These are phyloP conservation scores for Dendrobium officinale DNA, from an alignment of 106 monocot genomes.

Conservation along the genomic window DNA sequence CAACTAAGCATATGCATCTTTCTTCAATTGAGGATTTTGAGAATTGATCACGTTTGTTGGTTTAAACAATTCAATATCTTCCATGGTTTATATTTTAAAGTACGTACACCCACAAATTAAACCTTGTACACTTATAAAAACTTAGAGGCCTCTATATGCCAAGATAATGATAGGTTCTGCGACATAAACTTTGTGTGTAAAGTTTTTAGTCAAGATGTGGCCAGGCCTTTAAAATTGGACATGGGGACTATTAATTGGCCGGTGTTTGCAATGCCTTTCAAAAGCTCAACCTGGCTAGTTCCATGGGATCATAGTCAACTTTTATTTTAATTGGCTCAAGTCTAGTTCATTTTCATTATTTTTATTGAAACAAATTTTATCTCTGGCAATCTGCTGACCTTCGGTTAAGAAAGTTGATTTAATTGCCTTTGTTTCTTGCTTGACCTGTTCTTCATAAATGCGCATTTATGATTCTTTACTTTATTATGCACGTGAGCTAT, in stretches of 20 bases:
- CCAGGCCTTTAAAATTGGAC: no score
- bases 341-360: not conserved
- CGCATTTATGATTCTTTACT: not conserved
- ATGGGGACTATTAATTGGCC: no score
- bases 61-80: not conserved
- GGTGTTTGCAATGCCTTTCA: not conserved
- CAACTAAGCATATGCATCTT: not conserved
- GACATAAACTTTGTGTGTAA: not conserved
- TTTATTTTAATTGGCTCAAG: not conserved
- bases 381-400: not conserved
- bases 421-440: not conserved
- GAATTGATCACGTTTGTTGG: not conserved
- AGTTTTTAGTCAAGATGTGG: not conserved
- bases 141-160: not conserved
- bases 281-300: not conserved
- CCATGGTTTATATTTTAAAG: not conserved
- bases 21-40: not conserved
- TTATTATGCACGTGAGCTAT: not conserved
- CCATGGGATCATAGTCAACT: not conserved
- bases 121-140: not conserved
- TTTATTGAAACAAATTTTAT: not conserved
- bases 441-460: not conserved
- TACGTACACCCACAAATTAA: not conserved
- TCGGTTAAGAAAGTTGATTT: not conserved
- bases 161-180: not conserved